Evolutionary conservation across 225 moss, liverwort and hornwort genomes (phyloP), one percentile per base, ranked within the genome.

Genomic region (Physcomitrium patens): DNA sequence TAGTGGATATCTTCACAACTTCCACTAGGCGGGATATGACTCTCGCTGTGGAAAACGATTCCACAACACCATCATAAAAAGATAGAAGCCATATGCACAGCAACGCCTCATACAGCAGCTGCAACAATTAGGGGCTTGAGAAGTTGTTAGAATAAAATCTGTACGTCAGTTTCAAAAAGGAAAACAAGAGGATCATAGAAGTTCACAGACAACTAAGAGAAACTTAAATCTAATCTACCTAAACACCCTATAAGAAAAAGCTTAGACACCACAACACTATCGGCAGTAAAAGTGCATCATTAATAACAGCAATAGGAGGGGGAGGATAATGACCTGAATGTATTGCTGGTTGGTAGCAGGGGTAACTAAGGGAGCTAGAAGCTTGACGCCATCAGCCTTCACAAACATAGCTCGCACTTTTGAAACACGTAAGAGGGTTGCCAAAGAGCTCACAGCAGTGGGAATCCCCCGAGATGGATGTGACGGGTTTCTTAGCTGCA

Each of bases 81-180:
- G 94, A 87, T 31, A 95, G 65, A 52, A 92, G 89, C 94, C 94
- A 91, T 28, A 84, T 80, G 74, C 92, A 89, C 42, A 95, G 82
- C 56, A 82, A 83, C 42, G 92, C 88, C 77, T 92, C 94, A 51
- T 95, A 95, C 37, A 95, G 60, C 63, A 91, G 86, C 94, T 94
- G 89, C 77, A 75, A 70, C 76, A 51, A 69, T 11, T 48, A 22
- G 55, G 69, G 31, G 68, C 49, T 47, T 72, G 24, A 45, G 31
- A 18, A 46, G 22, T 47, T 19, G 16, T 17, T 3, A 65, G 41
- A 24, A 5, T 64, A 7, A 24, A 13, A 41, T 60, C 26, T 14
- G 22, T 26, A 46, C 41, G 17, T 44, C 24, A 53, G 7, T 37
- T 37, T 37, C 5, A 37, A 7, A 37, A 37, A 37, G 31, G 5